Conservation (phyloP, 2,329 filamentous ascomycete genomes). For the Microsporum ferrugineum region DNA sequence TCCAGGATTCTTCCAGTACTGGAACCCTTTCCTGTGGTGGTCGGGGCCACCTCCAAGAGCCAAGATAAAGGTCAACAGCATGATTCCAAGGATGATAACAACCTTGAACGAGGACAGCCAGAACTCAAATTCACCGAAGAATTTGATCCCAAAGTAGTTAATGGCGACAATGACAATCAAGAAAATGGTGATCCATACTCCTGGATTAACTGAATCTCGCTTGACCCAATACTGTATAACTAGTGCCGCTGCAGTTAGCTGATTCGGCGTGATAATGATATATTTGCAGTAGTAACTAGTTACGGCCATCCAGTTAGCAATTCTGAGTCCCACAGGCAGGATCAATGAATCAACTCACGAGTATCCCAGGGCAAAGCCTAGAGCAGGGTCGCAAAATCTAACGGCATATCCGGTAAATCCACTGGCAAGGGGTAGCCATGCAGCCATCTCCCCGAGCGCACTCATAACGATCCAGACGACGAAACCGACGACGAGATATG, state of each 20-base stretch:
- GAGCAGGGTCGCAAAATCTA: conserved; percentile 36
- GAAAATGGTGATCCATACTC: conserved; percentile 67
- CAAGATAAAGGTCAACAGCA: conserved; percentile 53
- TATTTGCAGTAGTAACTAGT: conserved; percentile 57
- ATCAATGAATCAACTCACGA: conserved; percentile 31
- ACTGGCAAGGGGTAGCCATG: conserved; percentile 40
- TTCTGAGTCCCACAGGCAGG: background rate
- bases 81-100: conserved; percentile 53
- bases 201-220: conserved; percentile 56
- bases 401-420: conserved; percentile 37
- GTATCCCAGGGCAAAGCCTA: conserved; percentile 39
- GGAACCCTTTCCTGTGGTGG: conserved; percentile 51
- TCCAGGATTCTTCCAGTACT: conserved; percentile 54
- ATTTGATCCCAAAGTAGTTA: conserved; percentile 59
- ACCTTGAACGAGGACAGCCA: conserved; percentile 56
- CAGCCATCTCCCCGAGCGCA: conserved; percentile 39
- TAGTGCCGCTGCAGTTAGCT: conserved; percentile 66
- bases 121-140: conserved; percentile 58
- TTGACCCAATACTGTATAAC: conserved; percentile 69
- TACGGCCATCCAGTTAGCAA: conserved; percentile 31
- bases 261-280: conserved; percentile 75
- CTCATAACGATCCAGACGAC: conserved; percentile 60
- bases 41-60: conserved; percentile 55
- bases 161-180: conserved; percentile 51
- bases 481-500: conserved; percentile 35